phyloP scores from a whole-genome alignment of 768 basidiomycete genomes.

The Panellus pusillus region DNA sequence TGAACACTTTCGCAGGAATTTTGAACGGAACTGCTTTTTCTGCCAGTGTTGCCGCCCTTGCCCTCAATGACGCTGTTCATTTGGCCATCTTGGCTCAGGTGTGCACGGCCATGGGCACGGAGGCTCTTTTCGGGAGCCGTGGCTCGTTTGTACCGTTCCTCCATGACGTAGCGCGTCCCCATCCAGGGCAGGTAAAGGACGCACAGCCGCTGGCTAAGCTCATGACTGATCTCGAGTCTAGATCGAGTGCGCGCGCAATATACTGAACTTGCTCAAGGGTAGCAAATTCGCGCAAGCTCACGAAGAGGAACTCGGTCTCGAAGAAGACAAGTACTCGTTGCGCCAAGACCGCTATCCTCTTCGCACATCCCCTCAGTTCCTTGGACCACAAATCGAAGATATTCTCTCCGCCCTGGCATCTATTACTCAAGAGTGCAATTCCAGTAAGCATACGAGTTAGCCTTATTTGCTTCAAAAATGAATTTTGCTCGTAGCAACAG shows the following conservation, averaged over 20 bases:
- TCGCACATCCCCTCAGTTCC: constrained; percentile 72
- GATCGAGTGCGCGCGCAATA: constrained; percentile 66
- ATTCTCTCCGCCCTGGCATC: constrained; percentile 59
- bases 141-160: constrained; percentile 72
- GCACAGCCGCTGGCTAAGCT: too few relatives aligned
- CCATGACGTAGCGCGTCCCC: constrained; percentile 70
- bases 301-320: constrained; percentile 64
- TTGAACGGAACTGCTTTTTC: constrained; percentile 78
- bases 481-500: too few relatives aligned
- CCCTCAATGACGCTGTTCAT: constrained; percentile 68
- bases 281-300: constrained; percentile 58
- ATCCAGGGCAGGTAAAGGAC: constrained; percentile 67
- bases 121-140: constrained; percentile 67
- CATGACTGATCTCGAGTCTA: constrained; percentile 19
- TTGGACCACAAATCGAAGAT: constrained; percentile 80
- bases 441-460: constrained; percentile 48
- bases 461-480: constrained; percentile 10
- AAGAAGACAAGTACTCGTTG: constrained; percentile 67
- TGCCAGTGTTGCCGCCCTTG: constrained; percentile 72
- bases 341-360: constrained; percentile 76
- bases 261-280: constrained; percentile 62
- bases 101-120: constrained; percentile 78
- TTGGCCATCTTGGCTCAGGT: constrained; percentile 64
- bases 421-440: constrained; percentile 74
- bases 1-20: constrained; percentile 34